A percentile compares a stretch with the other conserved stretches of the same genome.
These are phyloP conservation scores for Mycena amicta DNA, from an alignment of 768 basidiomycete species.

Conservation along the genomic window DNA sequence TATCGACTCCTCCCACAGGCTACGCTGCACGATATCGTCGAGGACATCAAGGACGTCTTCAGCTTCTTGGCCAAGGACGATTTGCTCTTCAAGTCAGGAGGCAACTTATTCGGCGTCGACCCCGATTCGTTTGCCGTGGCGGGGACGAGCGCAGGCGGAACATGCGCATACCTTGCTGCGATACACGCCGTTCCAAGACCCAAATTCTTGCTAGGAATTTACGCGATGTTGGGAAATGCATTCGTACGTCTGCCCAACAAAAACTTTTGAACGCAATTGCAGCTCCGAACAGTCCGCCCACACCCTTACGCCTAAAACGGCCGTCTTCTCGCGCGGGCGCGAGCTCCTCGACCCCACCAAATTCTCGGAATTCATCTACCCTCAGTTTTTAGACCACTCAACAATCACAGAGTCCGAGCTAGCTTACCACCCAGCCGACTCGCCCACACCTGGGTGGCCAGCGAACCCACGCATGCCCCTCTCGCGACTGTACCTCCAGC, in stretches of 20 bases:
- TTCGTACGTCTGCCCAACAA: constrained; percentile 41
- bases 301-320: constrained; percentile 49
- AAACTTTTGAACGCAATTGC: neutral
- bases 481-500: constrained; percentile 58
- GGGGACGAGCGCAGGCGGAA: constrained; percentile 63
- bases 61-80: constrained; percentile 39
- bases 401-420: constrained; percentile 44
- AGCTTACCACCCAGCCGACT: constrained; percentile 46
- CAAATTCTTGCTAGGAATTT: constrained; percentile 56
- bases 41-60: constrained; percentile 62
- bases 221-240: constrained; percentile 66
- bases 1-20: constrained; percentile 59
- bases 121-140: constrained; percentile 48
- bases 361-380: constrained; percentile 52
- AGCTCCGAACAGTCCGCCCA: constrained; percentile 57
- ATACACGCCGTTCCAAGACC: constrained; percentile 56
- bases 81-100: constrained; percentile 16
- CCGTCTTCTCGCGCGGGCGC: constrained; percentile 55
- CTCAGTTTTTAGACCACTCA: constrained; percentile 27
- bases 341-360: constrained; percentile 54
- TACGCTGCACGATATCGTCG: constrained; percentile 57
- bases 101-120: constrained; percentile 40
- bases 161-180: constrained; percentile 65
- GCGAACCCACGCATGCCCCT: constrained; percentile 66
- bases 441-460: constrained; percentile 58